These are phyloP conservation scores for Tolypocladium nubicola DNA, from an alignment of 2,329 filamentous ascomycete species.

Conservation along the genomic window DNA sequence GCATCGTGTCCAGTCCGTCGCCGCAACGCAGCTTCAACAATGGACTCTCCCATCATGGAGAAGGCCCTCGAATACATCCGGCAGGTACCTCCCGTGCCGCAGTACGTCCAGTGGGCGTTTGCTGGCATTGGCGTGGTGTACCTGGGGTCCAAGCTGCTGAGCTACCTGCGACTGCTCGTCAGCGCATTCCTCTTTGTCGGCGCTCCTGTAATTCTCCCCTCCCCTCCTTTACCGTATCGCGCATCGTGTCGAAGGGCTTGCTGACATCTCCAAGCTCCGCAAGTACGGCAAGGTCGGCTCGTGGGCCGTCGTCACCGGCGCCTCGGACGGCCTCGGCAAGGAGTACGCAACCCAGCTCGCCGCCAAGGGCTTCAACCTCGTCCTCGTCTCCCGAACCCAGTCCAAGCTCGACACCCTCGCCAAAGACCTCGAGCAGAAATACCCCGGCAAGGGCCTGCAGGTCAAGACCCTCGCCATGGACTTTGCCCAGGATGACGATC, in stretches of 20 bases:
- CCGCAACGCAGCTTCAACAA: not conserved
- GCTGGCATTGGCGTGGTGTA: constrained; percentile 49
- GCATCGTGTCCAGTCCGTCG: not conserved
- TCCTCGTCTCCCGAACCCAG: constrained; percentile 91
- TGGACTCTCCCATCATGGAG: constrained; percentile 13
- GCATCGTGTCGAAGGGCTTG: not conserved
- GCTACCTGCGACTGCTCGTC: constrained; percentile 50
- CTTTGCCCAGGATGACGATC: constrained; percentile 68
- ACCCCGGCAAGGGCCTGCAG: constrained; percentile 49
- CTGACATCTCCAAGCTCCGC: constrained; percentile 50
- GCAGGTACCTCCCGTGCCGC: constrained; percentile 25
- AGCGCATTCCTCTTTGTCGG: constrained; percentile 59
- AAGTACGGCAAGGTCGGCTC: constrained; percentile 86
- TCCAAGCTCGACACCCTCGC: constrained; percentile 77
- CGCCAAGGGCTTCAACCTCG: constrained; percentile 82
- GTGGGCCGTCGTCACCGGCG: constrained; percentile 91
- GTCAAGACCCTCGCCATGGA: constrained; percentile 85
- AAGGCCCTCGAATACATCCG: constrained; percentile 14
- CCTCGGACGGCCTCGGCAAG: constrained; percentile 93
- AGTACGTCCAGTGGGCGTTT: constrained; percentile 33
- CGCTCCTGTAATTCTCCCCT: constrained; percentile 40
- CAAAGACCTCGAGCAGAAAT: constrained; percentile 61
- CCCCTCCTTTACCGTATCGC: not conserved
- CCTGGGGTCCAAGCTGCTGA: constrained; percentile 44
- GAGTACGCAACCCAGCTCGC: constrained; percentile 90